Evolutionary conservation across 192 early-diverging fungal species (phyloP), one percentile per base, ranked within the genome.

Genomic region (Linnemannia schmuckeri): DNA sequence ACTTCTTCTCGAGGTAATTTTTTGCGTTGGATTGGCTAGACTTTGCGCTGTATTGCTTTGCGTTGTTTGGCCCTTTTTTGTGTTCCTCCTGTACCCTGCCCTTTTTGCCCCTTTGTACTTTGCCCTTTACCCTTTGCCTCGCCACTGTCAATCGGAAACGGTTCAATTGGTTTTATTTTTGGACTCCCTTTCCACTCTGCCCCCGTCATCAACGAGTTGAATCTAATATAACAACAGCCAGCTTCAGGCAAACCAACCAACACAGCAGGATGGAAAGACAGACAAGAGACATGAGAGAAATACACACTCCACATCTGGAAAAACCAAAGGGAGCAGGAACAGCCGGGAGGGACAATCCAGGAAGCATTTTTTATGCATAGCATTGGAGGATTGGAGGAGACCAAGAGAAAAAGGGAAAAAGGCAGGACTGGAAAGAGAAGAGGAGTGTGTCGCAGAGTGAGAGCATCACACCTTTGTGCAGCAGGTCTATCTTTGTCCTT

Each of bases 1-100:
- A 79, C 80, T 8, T 75, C 75, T 52, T 79, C 84, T 12, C 72
- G 77, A 55, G 84, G 84, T 86, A 81, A 27, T 24, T 47, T 55
- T 70, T 40, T 52, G 15, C 20, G 20, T 52, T 52, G 17, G 4
- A 57, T 57, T 57, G 55, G 55, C 55, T 57, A 27, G 55, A 24
- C 55, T 57, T 10, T 57, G 22, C 55, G 2, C n/a, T 57, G 49
- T 9, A 9, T 57, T 57, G 49, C 49, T 2, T 57, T 57, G 49
- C 49, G 18, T 22, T 40, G 38, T 15, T 40, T 70, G 69, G 38
- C 69, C 35, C 68, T 40, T 70, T 74, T 54, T 22, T 52, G 18
- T 22, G 5, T 52, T 22, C 49, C 49, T 52, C 15, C 49, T 52
- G 18, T 52, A 52, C 49, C 47, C 49, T 52, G 5, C 49, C 49